A percentile compares a stretch with the other conserved stretches of the same genome.
Evolutionary conservation across 306 rosid species (phyloP).

Genomic region (Trifolium fragiferum): DNA sequence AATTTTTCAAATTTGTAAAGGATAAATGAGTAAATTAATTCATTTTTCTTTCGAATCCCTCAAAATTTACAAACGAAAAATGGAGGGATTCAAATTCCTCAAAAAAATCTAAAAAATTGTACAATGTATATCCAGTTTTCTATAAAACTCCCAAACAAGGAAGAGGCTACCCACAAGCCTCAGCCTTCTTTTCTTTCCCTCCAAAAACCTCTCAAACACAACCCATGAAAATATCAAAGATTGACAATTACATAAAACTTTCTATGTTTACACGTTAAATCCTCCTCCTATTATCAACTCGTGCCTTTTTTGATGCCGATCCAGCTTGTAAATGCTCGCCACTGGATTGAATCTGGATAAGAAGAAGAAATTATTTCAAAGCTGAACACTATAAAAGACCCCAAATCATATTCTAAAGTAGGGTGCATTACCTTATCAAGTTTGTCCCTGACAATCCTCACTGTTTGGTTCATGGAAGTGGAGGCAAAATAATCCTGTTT

Average conservation of each 20-base stretch:
- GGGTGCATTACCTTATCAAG: conserved; percentile 74
- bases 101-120: background rate
- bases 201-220: background rate
- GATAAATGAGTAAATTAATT: background rate
- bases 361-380: conserved; percentile 29
- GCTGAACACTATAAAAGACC: background rate
- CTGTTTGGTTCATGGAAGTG: conserved; percentile 86
- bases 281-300: conserved; percentile 85
- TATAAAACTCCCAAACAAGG: background rate
- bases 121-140: background rate
- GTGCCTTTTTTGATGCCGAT: conserved; percentile 64
- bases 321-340: conserved; percentile 58
- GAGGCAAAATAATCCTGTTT: conserved; percentile 61
- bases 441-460: conserved; percentile 72
- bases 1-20: background rate
- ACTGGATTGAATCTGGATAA: conserved; percentile 68
- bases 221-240: background rate
- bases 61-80: background rate
- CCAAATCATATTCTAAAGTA: conserved; percentile 24
- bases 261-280: conserved; percentile 48
- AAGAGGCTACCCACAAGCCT: background rate
- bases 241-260: conserved; percentile 7
- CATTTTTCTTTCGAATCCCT: background rate
- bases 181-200: background rate
- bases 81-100: background rate